Conservation (phyloP, 2,329 filamentous ascomycete genomes). For the Aspergillus melleus region DNA sequence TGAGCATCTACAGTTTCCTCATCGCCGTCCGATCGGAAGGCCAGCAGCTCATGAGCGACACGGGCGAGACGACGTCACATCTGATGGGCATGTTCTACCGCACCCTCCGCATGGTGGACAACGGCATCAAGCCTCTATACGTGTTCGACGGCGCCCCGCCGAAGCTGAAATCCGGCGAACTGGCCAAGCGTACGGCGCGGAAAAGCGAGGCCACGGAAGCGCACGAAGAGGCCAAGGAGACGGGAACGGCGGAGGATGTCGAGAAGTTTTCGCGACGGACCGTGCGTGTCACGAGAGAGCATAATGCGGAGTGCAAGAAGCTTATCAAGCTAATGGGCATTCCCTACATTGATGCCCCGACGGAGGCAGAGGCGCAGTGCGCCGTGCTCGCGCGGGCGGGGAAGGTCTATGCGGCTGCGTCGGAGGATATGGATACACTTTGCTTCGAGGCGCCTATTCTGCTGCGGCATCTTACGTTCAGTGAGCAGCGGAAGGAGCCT, state of each 20-base stretch:
- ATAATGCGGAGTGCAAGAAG: constrained; percentile 91
- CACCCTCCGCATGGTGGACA: constrained; percentile 95
- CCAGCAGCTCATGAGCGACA: constrained; percentile 92
- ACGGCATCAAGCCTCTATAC: constrained; percentile 97
- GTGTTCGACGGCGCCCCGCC: constrained; percentile 97
- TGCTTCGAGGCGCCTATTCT: constrained; percentile 93
- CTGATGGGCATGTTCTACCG: constrained; percentile 99
- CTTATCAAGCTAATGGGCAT: constrained; percentile 94
- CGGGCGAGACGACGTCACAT: constrained; percentile 94
- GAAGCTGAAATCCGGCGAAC: constrained; percentile 94
- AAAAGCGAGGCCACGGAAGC: constrained; percentile 89
- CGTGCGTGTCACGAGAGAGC: constrained; percentile 91
- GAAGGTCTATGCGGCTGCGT: constrained; percentile 95
- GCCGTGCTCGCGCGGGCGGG: constrained; percentile 83
- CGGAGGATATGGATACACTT: constrained; percentile 98
- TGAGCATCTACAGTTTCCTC: constrained; percentile 99
- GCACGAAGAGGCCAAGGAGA: constrained; percentile 94
- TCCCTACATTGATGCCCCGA: constrained; percentile 91
- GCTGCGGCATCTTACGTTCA: constrained; percentile 90
- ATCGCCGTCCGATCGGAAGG: constrained; percentile 96
- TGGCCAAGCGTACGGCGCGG: constrained; percentile 92
- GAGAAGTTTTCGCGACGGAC: constrained; percentile 96
- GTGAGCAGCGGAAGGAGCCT: constrained; percentile 94
- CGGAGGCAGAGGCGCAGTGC: constrained; percentile 96
- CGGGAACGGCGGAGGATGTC: constrained; percentile 92